These are phyloP conservation scores for Spinacia oleracea DNA, from an alignment of 179 eudicot species.

Conservation along the genomic window DNA sequence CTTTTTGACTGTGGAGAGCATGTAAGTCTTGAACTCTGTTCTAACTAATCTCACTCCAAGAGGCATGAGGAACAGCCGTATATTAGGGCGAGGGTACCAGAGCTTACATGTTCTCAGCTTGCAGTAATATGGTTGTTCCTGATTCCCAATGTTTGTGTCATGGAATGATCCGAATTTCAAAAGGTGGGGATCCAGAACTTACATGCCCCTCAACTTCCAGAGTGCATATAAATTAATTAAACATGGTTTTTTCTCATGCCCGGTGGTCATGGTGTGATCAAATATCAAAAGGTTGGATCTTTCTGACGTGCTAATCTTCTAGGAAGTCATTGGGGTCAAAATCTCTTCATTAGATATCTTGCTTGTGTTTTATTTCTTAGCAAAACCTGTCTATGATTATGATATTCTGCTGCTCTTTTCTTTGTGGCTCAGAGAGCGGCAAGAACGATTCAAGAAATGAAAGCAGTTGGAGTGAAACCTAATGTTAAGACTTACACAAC, in stretches of 20 bases:
- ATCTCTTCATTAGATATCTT: background rate
- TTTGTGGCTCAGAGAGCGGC: conserved; percentile 61
- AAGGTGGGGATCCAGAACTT: background rate
- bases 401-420: background rate
- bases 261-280: background rate
- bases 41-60: too few relatives aligned
- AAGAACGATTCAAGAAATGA: conserved; percentile 72
- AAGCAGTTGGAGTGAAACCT: conserved; percentile 72
- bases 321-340: background rate
- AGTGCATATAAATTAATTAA: background rate
- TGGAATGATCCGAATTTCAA: background rate
- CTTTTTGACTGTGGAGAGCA: too few relatives aligned
- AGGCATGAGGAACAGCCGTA: too few relatives aligned
- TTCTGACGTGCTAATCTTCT: background rate
- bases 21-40: too few relatives aligned
- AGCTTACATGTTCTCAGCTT: too few relatives aligned
- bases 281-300: background rate
- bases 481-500: conserved; percentile 88
- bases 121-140: too few relatives aligned
- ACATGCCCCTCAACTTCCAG: background rate
- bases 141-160: background rate
- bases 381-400: background rate
- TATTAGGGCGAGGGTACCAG: too few relatives aligned
- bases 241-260: background rate
- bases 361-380: background rate